Percentiles rank a stretch among this genome's conserved stretches.
Conservation (phyloP, 331 rosid species). For the Malus hybrid region DNA sequence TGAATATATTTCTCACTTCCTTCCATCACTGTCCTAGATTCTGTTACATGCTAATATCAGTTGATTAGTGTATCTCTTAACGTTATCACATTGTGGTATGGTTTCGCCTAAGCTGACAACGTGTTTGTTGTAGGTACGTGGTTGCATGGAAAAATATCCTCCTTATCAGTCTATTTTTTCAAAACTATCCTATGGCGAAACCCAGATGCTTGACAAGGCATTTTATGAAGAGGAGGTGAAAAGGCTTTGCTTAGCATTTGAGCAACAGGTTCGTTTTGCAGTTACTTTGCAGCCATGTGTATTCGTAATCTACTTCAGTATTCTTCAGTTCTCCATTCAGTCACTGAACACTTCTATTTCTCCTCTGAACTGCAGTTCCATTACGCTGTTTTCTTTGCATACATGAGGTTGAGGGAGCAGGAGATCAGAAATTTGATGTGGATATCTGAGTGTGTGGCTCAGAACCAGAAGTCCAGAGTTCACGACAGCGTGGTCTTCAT, state of each 20-base stretch:
- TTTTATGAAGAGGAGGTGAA: conserved; percentile 99
- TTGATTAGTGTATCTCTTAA: neutral
- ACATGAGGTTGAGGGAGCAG: conserved; percentile 97
- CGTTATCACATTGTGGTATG: neutral
- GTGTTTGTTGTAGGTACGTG: conserved; percentile 61
- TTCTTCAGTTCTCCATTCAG: neutral
- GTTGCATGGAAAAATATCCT: conserved; percentile 86
- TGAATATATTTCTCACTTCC: too few species aligned
- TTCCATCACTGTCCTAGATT: neutral
- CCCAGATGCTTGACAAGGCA: conserved; percentile 98
- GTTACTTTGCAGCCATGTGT: neutral
- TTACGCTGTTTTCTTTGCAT: conserved; percentile 89
- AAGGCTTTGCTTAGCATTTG: conserved; percentile 87
- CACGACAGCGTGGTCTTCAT: conserved; percentile 97
- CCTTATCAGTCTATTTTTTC: conserved; percentile 91
- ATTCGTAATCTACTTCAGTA: neutral
- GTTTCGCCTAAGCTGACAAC: conserved; percentile 7
- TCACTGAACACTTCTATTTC: neutral
- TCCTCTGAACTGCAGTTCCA: conserved; percentile 64
- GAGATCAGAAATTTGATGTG: conserved; percentile 96
- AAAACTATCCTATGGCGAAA: conserved; percentile 87
- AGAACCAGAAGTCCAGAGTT: conserved; percentile 96
- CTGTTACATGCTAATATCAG: neutral
- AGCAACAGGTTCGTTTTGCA: conserved; percentile 70
- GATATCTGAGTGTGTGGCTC: conserved; percentile 97